These are phyloP conservation scores for Cyberlindnera bimundalis DNA, from an alignment of 805 yeast species.

Conservation along the genomic window DNA sequence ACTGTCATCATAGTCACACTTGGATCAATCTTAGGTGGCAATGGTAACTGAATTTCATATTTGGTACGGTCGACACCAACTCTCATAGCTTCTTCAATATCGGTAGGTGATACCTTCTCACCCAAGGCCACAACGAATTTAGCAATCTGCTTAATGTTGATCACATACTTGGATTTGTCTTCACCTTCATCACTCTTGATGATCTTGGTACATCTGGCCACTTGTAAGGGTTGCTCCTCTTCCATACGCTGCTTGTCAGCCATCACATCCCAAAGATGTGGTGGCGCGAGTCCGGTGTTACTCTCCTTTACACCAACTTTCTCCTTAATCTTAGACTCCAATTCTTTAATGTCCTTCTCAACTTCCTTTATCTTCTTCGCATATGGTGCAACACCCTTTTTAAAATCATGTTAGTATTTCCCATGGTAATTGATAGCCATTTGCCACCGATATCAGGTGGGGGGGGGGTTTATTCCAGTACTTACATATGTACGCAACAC, in stretches of 20 bases:
- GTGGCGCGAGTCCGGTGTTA: constrained; percentile 97
- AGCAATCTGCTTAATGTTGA: constrained; percentile 96
- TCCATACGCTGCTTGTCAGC: constrained; percentile 93
- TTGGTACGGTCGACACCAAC: constrained; percentile 98
- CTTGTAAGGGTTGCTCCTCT: constrained; percentile 95
- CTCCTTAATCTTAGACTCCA: constrained; percentile 87
- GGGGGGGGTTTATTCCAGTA: constrained; percentile 4
- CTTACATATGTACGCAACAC: constrained; percentile 82
- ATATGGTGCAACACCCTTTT: constrained; percentile 89
- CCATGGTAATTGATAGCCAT: no score
- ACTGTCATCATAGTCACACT: constrained; percentile 99
- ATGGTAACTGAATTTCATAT: constrained; percentile 93
- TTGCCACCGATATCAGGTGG: constrained; percentile 5
- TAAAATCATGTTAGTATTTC: constrained; percentile 1
- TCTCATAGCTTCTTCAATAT: constrained; percentile 99
- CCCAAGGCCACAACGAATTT: constrained; percentile 96
- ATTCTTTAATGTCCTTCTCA: constrained; percentile 80
- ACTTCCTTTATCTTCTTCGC: constrained; percentile 74
- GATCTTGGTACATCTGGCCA: constrained; percentile 97
- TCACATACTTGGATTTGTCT: constrained; percentile 88
- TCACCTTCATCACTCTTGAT: constrained; percentile 64
- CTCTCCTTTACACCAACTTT: constrained; percentile 92
- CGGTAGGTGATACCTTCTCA: constrained; percentile 96
- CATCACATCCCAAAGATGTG: constrained; percentile 95
- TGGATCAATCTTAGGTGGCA: constrained; percentile 98